These are phyloP conservation scores for Macrophomina phaseolina DNA, from an alignment of 2,329 filamentous ascomycete genomes.

Conservation along the genomic window DNA sequence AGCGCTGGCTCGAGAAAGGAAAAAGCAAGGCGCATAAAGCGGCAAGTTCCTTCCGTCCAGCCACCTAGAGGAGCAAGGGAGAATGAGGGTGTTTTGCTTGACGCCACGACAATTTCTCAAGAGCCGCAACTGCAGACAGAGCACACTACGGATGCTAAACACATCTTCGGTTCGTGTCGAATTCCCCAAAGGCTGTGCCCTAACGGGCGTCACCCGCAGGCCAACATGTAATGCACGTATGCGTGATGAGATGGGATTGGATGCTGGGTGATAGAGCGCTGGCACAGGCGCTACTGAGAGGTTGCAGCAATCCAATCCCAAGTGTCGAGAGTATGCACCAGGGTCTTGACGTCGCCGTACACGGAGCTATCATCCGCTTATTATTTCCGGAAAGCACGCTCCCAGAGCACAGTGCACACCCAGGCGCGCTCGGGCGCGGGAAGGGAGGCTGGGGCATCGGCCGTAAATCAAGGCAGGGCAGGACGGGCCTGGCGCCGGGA, in stretches of 20 bases:
- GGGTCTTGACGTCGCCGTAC: background rate
- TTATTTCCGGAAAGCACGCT: slow-evolving; percentile 21
- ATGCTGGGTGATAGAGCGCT: background rate
- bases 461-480: slow-evolving; percentile 24
- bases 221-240: slow-evolving; percentile 16
- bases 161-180: background rate
- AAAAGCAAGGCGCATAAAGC: slow-evolving; percentile 21
- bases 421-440: slow-evolving; percentile 7
- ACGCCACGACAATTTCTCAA: slow-evolving; percentile 19
- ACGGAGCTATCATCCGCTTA: slow-evolving; percentile 18
- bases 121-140: slow-evolving; percentile 3
- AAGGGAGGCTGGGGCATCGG: slow-evolving; percentile 11
- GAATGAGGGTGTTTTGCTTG: slow-evolving; percentile 8
- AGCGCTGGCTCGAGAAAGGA: background rate
- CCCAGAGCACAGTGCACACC: slow-evolving; percentile 2
- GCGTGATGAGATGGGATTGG: slow-evolving; percentile 19
- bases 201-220: slow-evolving; percentile 5
- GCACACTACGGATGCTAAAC: background rate
- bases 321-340: slow-evolving; percentile 10
- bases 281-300: slow-evolving; percentile 5
- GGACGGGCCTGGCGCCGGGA: slow-evolving; percentile 19
- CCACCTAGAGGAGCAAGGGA: slow-evolving; percentile 10
- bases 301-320: slow-evolving; percentile 19
- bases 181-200: background rate
- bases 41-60: slow-evolving; percentile 13